A percentile compares a stretch with the other conserved stretches of the same genome.
Conservation (phyloP, 768 basidiomycete species). For the Termitomyces sp. region DNA sequence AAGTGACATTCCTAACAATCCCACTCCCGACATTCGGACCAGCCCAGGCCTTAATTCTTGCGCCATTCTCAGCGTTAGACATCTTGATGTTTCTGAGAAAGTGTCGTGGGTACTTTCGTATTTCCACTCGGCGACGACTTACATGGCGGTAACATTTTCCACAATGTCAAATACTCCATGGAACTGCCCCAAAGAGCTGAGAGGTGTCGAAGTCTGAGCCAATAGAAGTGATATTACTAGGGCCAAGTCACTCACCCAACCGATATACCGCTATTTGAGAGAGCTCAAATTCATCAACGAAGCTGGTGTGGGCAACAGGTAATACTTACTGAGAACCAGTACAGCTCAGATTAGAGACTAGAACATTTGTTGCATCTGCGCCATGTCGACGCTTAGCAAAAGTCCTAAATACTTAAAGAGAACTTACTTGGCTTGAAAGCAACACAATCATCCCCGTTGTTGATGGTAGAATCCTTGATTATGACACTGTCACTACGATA, state of each 20-base stretch:
- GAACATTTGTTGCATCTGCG: conserved; percentile 47
- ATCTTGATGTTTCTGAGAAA: conserved; percentile 47
- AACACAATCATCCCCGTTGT: conserved; percentile 57
- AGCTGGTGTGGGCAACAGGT: neutral
- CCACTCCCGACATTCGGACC: conserved; percentile 55
- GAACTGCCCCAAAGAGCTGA: conserved; percentile 55
- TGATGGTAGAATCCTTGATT: conserved; percentile 45
- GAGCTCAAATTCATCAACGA: neutral
- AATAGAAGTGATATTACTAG: no score
- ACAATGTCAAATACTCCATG: conserved; percentile 53
- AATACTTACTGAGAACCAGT: conserved; percentile 51
- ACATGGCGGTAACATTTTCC: conserved; percentile 51
- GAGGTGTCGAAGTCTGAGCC: neutral
- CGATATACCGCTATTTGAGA: conserved; percentile 42
- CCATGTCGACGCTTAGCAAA: neutral
- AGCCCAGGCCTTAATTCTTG: conserved; percentile 65
- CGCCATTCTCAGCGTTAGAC: conserved; percentile 61
- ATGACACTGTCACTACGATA: conserved; percentile 49
- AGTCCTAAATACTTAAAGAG: neutral
- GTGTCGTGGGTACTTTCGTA: neutral
- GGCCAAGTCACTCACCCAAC: conserved; percentile 29
- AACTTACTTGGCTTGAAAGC: conserved; percentile 48
- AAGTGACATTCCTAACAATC: conserved; percentile 53
- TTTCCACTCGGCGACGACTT: conserved; percentile 3
- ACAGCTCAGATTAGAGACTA: conserved; percentile 53